Evolutionary conservation across 768 basidiomycete species (phyloP), one percentile per base, ranked within the genome.

Genomic region (Russula virescens): DNA sequence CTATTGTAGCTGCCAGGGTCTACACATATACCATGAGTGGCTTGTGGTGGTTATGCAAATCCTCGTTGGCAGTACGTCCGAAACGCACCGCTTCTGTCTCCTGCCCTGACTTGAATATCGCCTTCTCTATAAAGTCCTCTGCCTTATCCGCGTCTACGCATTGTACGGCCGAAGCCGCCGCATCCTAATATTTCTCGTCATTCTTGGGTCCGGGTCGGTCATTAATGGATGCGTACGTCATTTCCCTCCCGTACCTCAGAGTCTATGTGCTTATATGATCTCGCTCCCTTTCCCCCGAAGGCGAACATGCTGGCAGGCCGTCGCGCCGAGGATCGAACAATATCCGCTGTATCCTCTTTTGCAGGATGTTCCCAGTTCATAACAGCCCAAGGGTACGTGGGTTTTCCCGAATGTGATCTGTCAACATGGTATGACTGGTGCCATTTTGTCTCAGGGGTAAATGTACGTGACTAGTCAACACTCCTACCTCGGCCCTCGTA

Each of bases 331-430:
- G 52, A 26, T 16, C 38, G 48, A 48, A 48, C 45, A 7, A 25
- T 53, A 23, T 35, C 26, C 3, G 62, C 59, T 25, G 26, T 49
- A 42, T 59, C 62, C 26, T 26, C 38, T 19, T 14, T 59, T 35
- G 18, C 38, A 19, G 62, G 58, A 7, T 63, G 62, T 43, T 28
- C 53, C 26, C 51, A 59, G 28, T 63, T 16, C 35, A 54, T 19
- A 38, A 45, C 57, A 42, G 34, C 21, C 1, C 9, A 21, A 13
- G 57, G 62, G 62, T 63, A 49, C 16, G 62, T 59, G 45, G 10
- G 26, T 2, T 13, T 11, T 28, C 6, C 9, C 21, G 3, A 18
- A 1, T 42, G 18, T 23, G 25, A 18, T 28, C 8, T 3, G 21
- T 1, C n/a, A n/a, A 16, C 21, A 3, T 2, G 43, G 19, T 14